phyloP scores from a whole-genome alignment of 2,329 filamentous ascomycete species.

The Rhytidhysteron rufulum region DNA sequence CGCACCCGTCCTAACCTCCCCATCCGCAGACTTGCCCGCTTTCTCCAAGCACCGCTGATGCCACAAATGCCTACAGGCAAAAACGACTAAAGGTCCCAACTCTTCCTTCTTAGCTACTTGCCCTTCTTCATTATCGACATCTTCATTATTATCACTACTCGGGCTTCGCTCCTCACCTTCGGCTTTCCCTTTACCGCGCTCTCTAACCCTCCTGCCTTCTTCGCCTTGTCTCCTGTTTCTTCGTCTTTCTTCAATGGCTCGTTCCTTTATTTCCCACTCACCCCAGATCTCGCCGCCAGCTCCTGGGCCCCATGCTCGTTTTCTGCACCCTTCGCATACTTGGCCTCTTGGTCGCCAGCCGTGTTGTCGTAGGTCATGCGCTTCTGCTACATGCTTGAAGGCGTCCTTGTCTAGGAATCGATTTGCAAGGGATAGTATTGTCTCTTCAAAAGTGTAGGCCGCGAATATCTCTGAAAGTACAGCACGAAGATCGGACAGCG shows the following conservation, averaged over 20 bases:
- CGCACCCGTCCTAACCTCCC: conserved; percentile 3
- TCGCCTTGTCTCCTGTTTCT: conserved; percentile 35
- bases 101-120: conserved; percentile 20
- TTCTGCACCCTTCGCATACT: conserved; percentile 80
- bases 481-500: conserved; percentile 77
- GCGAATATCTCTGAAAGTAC: conserved; percentile 89
- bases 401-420: conserved; percentile 82
- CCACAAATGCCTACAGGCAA: conserved; percentile 40
- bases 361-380: conserved; percentile 69
- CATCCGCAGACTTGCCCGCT: conserved; percentile 3
- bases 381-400: conserved; percentile 76
- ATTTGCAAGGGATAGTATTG: conserved; percentile 79
- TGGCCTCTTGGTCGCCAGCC: conserved; percentile 89
- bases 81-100: conserved; percentile 26
- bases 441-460: conserved; percentile 92
- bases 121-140: conserved; percentile 44
- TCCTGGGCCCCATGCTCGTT: conserved; percentile 83
- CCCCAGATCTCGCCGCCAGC: conserved; percentile 74
- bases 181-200: conserved; percentile 53
- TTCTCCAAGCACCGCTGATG: conserved; percentile 33
- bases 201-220: conserved; percentile 31
- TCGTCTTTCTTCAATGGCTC: conserved; percentile 41
- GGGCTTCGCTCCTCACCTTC: conserved; percentile 34
- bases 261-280: conserved; percentile 67
- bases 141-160: conserved; percentile 25